Conservation (phyloP, 192 early-diverging fungal genomes). For the Gigaspora rosea region DNA sequence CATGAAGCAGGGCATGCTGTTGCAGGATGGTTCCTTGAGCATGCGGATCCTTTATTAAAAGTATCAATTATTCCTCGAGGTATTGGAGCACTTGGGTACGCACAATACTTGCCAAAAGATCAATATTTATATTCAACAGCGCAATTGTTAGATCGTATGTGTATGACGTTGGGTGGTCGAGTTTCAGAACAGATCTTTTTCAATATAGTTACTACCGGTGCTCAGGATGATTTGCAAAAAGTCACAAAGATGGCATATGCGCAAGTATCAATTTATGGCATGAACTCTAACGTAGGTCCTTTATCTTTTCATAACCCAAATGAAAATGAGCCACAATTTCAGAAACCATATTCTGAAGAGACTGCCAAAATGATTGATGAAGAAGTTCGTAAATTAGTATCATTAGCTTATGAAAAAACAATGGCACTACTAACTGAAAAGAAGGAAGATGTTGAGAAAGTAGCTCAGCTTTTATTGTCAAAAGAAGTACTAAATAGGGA, state of each 20-base stretch:
- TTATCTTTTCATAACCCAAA: slow-evolving; percentile 77
- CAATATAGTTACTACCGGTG: slow-evolving; percentile 91
- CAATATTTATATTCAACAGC: slow-evolving; percentile 92
- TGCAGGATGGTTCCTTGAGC: slow-evolving; percentile 95
- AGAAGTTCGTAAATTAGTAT: slow-evolving; percentile 86
- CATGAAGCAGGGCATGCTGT: slow-evolving; percentile 99
- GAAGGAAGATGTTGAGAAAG: slow-evolving; percentile 85
- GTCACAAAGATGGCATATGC: slow-evolving; percentile 98
- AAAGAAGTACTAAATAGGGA: slow-evolving; percentile 97
- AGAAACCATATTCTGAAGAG: slow-evolving; percentile 95
- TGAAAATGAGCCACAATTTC: slow-evolving; percentile 73
- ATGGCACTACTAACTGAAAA: slow-evolving; percentile 81
- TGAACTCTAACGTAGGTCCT: slow-evolving; percentile 87
- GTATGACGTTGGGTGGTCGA: slow-evolving; percentile 85
- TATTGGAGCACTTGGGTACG: slow-evolving; percentile 93
- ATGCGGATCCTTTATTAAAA: slow-evolving; percentile 95
- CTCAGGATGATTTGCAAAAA: slow-evolving; percentile 96
- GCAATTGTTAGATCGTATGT: slow-evolving; percentile 90
- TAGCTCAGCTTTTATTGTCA: slow-evolving; percentile 88
- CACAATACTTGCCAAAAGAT: slow-evolving; percentile 98
- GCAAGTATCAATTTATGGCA: slow-evolving; percentile 92
- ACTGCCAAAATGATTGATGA: slow-evolving; percentile 94
- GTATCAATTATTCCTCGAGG: slow-evolving; percentile 99
- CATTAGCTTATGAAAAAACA: slow-evolving; percentile 81
- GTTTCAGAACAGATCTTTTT: slow-evolving; percentile 95